These are phyloP conservation scores for Solanum hybrid DNA, from an alignment of 305 asterid species.

Conservation along the genomic window DNA sequence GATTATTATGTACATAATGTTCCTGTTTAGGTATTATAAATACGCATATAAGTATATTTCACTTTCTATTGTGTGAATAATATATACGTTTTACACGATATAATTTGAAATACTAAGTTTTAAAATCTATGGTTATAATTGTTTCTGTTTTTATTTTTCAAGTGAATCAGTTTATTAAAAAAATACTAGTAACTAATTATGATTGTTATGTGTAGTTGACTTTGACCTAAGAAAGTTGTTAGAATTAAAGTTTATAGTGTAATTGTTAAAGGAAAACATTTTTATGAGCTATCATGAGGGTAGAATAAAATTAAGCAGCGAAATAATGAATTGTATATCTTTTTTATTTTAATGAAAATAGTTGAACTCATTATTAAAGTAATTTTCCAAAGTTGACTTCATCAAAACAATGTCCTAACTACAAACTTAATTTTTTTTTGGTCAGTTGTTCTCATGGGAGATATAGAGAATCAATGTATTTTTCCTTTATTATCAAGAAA, in stretches of 20 bases:
- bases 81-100: not conserved
- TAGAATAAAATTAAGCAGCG: not conserved
- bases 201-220: not conserved
- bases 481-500: not conserved
- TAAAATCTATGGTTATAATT: not conserved
- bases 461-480: not conserved
- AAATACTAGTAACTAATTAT: not conserved
- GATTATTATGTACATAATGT: not conserved
- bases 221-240: not conserved
- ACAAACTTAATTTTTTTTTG: not conserved
- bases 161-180: not conserved
- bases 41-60: not conserved
- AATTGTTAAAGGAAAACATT: not conserved
- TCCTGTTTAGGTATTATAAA: not conserved
- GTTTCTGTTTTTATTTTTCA: not conserved
- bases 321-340: not conserved
- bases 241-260: not conserved
- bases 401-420: not conserved
- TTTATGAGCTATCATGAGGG: not conserved
- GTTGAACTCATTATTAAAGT: not conserved
- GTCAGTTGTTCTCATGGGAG: not conserved
- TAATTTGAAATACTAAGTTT: not conserved
- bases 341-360: not conserved
- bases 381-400: not conserved
- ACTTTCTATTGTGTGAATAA: not conserved